Base-by-base conservation (phyloP, 1,284 basidiomycete genomes). In the Leccinum laetum region DNA sequence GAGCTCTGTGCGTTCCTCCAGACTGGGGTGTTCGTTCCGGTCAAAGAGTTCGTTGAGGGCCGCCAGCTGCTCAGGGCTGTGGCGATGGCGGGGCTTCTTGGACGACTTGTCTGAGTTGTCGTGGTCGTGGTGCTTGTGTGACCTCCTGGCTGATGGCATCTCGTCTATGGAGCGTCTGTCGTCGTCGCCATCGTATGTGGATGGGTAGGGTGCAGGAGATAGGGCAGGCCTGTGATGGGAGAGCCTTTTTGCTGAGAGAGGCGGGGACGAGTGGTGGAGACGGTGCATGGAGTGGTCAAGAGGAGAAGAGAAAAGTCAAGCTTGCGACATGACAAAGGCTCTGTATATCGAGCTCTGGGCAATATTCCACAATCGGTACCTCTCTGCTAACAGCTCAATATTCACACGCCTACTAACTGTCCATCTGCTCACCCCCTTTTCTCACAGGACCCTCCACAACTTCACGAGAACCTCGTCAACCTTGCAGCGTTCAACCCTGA, bases 1-100 rank as follows among this genome's bases (percentile, higher is more conserved):
- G 61, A 93, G 79, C 49, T 83, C 81, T 18, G 84, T 82, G 68
- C 91, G 84, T 65, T 86, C 83, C 64, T 91, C 87, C 62, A 91
- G 80, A 60, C 86, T 77, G n/a, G 91, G 91, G 76, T 92, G 91
- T 71, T 91, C 90, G 62, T 86, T 85, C 77, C 84, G 83, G 69
- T 91, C 90, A 69, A 87, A 93, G 67, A 92, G 86, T 73, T 87
- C 85, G 75, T 93, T 92, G 71, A 93, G 81, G 55, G 88, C 89
- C 37, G 84, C 84, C 39, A 92, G 83, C 77, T 92, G 91, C 26
- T 80, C 78, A 16, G 88, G 85, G 24, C 85, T 84, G 73, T 92
- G 91, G 58, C 91, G 84, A 78, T 92, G 89, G 69, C 91, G 84
- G 58, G 91, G 88, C 74, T 91, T 91, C 84, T 91, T 91, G 64